These are phyloP conservation scores for Penicillium odoratum DNA, from an alignment of 495 filamentous ascomycete genomes.

Conservation along the genomic window DNA sequence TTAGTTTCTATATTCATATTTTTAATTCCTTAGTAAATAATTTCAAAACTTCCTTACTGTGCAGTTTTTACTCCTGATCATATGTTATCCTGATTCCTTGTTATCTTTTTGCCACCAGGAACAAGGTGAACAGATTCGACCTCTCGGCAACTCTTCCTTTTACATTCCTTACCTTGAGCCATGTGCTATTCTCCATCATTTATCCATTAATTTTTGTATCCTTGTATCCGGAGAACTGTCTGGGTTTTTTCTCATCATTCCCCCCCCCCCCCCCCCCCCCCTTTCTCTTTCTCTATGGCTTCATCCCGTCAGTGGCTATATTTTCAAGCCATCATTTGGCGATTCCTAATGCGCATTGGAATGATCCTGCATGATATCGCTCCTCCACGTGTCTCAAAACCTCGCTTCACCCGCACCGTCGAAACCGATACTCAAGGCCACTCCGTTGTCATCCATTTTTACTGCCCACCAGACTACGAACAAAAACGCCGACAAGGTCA, in stretches of 20 bases:
- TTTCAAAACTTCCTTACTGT: background rate
- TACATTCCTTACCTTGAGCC: background rate
- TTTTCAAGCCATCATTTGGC: slow-evolving; percentile 72
- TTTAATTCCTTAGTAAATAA: background rate
- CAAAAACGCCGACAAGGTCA: slow-evolving; percentile 36
- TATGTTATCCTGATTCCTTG: background rate
- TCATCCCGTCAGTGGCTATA: slow-evolving; percentile 68
- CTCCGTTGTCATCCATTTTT: slow-evolving; percentile 74
- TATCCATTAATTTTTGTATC: background rate
- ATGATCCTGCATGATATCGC: slow-evolving; percentile 75
- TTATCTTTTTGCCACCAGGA: background rate
- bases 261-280: background rate
- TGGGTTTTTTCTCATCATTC: background rate
- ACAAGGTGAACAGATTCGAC: too few species aligned
- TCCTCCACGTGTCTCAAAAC: slow-evolving; percentile 63
- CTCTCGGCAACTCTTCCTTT: background rate
- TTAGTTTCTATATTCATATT: background rate
- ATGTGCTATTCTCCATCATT: background rate
- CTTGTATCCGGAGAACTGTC: background rate
- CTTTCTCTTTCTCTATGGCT: slow-evolving; percentile 26
- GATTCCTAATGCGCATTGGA: slow-evolving; percentile 74
- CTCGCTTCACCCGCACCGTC: slow-evolving; percentile 65
- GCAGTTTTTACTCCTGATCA: background rate
- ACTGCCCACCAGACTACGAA: slow-evolving; percentile 66
- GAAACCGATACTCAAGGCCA: slow-evolving; percentile 52